Evolutionary conservation across 2,329 filamentous ascomycete species (phyloP).

Genomic region (Trichoderma polysporum): DNA sequence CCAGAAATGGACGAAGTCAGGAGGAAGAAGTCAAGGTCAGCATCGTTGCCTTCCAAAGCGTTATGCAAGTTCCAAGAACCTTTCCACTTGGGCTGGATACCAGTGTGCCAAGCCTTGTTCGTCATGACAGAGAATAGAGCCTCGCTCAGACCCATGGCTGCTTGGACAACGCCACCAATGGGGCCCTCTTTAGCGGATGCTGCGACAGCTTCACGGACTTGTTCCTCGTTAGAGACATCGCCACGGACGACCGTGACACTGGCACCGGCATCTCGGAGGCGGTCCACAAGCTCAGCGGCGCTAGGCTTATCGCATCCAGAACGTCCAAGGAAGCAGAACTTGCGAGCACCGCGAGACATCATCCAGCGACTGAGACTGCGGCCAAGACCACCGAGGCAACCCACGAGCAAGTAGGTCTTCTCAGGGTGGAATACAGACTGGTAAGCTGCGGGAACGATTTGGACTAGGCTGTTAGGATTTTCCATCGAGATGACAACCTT

Average conservation of each 20-base stretch:
- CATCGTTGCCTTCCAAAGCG: neutral
- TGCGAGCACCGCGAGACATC: conserved; percentile 32
- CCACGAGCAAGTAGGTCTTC: conserved; percentile 27
- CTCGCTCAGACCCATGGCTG: conserved; percentile 41
- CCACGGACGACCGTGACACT: conserved; percentile 32
- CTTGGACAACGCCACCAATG: conserved; percentile 42
- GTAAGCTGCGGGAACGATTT: neutral
- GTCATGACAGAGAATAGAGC: conserved; percentile 37
- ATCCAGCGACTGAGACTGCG: conserved; percentile 33
- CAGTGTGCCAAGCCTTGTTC: conserved; percentile 31
- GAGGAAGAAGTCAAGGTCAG: conserved; percentile 39
- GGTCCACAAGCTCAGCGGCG: conserved; percentile 22
- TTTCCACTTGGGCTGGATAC: conserved; percentile 32
- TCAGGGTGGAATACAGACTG: conserved; percentile 22
- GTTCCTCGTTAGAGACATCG: conserved; percentile 31
- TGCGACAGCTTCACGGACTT: conserved; percentile 30
- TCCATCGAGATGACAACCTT: conserved; percentile 37
- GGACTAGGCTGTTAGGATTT: conserved; percentile 15
- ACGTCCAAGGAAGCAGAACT: conserved; percentile 27
- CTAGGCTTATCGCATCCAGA: conserved; percentile 28
- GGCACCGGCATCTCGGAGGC: conserved; percentile 31
- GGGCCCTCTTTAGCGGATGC: conserved; percentile 27
- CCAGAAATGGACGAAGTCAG: conserved; percentile 35
- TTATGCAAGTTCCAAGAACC: conserved; percentile 38
- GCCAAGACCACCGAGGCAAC: conserved; percentile 36